phyloP scores from a whole-genome alignment of 2,329 filamentous ascomycete genomes.

The Domatiomyces catenatus region DNA sequence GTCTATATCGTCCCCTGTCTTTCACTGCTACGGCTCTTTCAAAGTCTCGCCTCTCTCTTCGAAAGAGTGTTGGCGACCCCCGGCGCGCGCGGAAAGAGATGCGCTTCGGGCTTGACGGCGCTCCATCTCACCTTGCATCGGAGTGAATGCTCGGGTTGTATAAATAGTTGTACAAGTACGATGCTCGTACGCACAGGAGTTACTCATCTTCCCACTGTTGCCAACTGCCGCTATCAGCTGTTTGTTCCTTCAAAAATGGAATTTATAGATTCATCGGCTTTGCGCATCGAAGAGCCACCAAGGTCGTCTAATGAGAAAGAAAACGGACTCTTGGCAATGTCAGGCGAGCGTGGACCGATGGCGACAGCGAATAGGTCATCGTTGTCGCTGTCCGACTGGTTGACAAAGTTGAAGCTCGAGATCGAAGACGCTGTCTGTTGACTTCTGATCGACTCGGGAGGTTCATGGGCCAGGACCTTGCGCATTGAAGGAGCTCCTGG shows the following conservation, averaged over 20 bases:
- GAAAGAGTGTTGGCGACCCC: no score
- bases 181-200: neutral
- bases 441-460: slow-evolving; percentile 25
- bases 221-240: neutral
- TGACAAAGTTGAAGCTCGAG: slow-evolving; percentile 19
- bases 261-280: slow-evolving; percentile 4
- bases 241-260: neutral
- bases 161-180: no score
- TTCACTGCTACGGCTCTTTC: no score
- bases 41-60: no score
- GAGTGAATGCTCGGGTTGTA: no score
- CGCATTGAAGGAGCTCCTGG: slow-evolving; percentile 13
- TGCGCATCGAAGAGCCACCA: slow-evolving; percentile 17
- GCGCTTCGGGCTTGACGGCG: neutral
- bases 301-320: slow-evolving; percentile 36
- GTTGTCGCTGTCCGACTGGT: slow-evolving; percentile 34
- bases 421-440: slow-evolving; percentile 22
- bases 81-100: neutral
- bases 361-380: slow-evolving; percentile 80
- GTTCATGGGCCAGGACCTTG: slow-evolving; percentile 24
- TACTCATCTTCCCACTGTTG: neutral
- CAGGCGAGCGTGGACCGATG: slow-evolving; percentile 71
- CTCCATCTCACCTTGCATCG: neutral
- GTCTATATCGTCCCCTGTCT: no score
- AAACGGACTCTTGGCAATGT: slow-evolving; percentile 74